Base-by-base conservation (phyloP, 176 grass and related monocot species). In the Aegilops sharonensis region DNA sequence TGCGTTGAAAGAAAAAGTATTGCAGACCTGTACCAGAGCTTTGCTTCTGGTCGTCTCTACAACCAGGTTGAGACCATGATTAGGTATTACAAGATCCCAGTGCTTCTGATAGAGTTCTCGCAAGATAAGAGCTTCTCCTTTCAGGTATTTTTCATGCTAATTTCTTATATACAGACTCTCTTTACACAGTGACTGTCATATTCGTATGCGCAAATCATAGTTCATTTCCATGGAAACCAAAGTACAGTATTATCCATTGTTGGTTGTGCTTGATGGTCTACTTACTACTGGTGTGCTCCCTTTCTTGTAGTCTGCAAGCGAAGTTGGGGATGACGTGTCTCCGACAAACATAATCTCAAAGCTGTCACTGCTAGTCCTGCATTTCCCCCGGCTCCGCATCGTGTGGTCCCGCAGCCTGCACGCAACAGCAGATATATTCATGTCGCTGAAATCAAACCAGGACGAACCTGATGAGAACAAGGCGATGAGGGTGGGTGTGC, bases 1-100 rank as follows among this genome's bases (percentile, higher is more conserved):
- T 98, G 95, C 82, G 90, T 95, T 82, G 95, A 98, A 81, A 88
- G 95, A 64, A 98, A 98, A 98, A 98, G 95, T 77, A 95, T 98
- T 9, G 75, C 73, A 24, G 95, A 98, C 74, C 73, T 98, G 84
- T 98, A 91, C 84, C 95, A 98, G 81, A 98, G 95, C 85, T 98
- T 98, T 94, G 88, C 95, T 67, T 95, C 93, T 72, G 95, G 95
- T 9, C 95, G 93, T 84, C 93, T 98, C 30, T 98, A 94, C 86
- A 79, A 98, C 81, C 95, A 98, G 83, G 84, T 95, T 3, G 93
- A 98, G 88, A 94, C 81, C 50, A 98, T 98, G 95, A 79, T 87
- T 88, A 88, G 95, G 64, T 98, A 95, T 76, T 98, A 98, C 89
- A 94, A 86, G 90, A 95, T 98, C 47, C 93, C 96, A 75, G 96